Conservation (phyloP, 129 eudicot genomes). For the Tagetes patula region DNA sequence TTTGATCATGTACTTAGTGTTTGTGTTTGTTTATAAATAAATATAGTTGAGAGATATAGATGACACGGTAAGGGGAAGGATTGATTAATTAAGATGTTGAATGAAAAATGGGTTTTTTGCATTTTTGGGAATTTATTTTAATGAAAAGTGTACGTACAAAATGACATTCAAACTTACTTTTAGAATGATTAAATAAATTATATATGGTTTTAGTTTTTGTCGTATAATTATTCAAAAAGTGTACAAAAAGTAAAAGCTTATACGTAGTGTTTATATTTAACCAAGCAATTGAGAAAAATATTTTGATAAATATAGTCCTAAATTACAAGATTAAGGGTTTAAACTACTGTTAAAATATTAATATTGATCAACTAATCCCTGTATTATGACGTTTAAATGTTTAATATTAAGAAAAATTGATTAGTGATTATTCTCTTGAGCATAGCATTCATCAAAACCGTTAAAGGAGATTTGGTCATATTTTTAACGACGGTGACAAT, state of each 20-base stretch:
- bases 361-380: not conserved
- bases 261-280: too few species aligned
- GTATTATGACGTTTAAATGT: not conserved
- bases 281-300: too few species aligned
- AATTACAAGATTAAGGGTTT: not conserved
- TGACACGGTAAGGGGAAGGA: slow-evolving; percentile 45
- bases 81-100: slow-evolving; percentile 33
- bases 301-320: too few species aligned
- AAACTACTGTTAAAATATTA: not conserved
- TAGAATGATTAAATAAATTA: not conserved
- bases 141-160: slow-evolving; percentile 23
- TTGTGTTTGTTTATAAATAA: not conserved
- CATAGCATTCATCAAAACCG: not conserved
- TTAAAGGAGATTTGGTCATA: not conserved
- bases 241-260: too few species aligned
- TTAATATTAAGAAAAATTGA: not conserved
- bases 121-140: slow-evolving; percentile 6
- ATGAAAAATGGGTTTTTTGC: slow-evolving; percentile 15
- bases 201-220: too few species aligned
- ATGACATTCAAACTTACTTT: slow-evolving; percentile 25
- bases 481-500: too few species aligned
- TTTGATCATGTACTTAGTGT: not conserved
- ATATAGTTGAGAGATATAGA: not conserved
- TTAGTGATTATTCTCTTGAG: not conserved
- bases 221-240: too few species aligned